These are phyloP conservation scores for Fusarium equiseti DNA, from an alignment of 2,329 filamentous ascomycete genomes.

Conservation along the genomic window DNA sequence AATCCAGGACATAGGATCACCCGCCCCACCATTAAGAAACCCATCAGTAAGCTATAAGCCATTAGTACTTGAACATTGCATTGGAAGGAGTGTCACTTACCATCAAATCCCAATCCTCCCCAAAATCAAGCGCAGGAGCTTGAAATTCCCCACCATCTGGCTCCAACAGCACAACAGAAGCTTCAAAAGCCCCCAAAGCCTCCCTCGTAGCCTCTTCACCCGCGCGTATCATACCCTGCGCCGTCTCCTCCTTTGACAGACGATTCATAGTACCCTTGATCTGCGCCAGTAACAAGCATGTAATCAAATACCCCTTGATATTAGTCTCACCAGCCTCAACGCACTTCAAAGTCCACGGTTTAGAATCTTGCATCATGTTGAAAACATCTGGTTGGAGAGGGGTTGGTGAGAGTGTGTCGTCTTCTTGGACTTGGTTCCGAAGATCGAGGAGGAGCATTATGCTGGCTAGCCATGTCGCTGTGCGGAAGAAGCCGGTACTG, in stretches of 20 bases:
- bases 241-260: constrained; percentile 50
- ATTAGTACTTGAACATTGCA: not conserved
- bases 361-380: constrained; percentile 56
- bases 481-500: constrained; percentile 58
- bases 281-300: constrained; percentile 49
- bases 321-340: constrained; percentile 67
- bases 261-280: constrained; percentile 58
- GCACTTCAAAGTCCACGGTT: constrained; percentile 54
- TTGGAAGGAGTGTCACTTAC: constrained; percentile 8
- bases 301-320: constrained; percentile 63
- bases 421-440: constrained; percentile 55
- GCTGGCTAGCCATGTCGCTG: constrained; percentile 50
- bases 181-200: constrained; percentile 53
- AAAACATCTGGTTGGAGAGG: constrained; percentile 58
- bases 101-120: constrained; percentile 45
- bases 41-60: constrained; percentile 15
- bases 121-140: constrained; percentile 7
- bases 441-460: constrained; percentile 58
- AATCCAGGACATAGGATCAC: constrained; percentile 24
- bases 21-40: constrained; percentile 12
- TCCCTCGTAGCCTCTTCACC: constrained; percentile 53
- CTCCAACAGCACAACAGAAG: constrained; percentile 40
- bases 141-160: not conserved
- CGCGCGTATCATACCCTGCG: constrained; percentile 52
- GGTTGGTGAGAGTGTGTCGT: constrained; percentile 53